A percentile compares a stretch with the other conserved stretches of the same genome.
These are phyloP conservation scores for Kandelia obovata DNA, from an alignment of 345 rosid species.

Conservation along the genomic window DNA sequence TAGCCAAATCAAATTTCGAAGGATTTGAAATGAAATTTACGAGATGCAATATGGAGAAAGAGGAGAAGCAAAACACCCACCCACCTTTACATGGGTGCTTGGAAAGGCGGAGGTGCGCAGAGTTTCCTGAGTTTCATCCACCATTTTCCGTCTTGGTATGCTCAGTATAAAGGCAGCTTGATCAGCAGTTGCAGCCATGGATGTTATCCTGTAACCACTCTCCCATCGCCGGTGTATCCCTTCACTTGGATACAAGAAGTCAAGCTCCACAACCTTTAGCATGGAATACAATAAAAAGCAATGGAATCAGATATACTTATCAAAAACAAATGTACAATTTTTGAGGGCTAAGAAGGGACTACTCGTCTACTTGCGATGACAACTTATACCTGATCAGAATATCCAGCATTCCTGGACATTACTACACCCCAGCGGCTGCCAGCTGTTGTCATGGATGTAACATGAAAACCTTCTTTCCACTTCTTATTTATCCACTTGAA, in stretches of 20 bases:
- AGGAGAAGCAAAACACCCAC: not conserved
- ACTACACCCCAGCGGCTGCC: constrained; percentile 46
- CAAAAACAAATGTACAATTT: not conserved
- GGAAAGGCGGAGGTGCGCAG: constrained; percentile 95
- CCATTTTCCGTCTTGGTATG: constrained; percentile 75
- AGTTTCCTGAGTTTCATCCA: constrained; percentile 95
- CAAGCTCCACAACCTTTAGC: constrained; percentile 35
- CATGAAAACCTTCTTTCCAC: constrained; percentile 99
- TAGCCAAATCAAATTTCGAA: not conserved
- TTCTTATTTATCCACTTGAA: constrained; percentile 98
- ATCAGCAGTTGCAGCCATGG: constrained; percentile 89
- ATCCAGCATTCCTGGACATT: constrained; percentile 38
- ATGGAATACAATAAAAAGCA: not conserved
- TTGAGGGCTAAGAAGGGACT: not conserved
- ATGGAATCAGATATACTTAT: not conserved
- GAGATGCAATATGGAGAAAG: not conserved
- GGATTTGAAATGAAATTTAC: not conserved
- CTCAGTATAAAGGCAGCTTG: constrained; percentile 92
- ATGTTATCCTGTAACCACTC: constrained; percentile 82
- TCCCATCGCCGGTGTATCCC: constrained; percentile 95
- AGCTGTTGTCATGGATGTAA: constrained; percentile 94
- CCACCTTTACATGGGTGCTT: constrained; percentile 91
- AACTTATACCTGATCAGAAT: constrained; percentile 29
- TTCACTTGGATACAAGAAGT: constrained; percentile 49
- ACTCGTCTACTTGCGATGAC: not conserved